Base-by-base conservation (phyloP, 805 yeast species). In the Ogataea angusta region DNA sequence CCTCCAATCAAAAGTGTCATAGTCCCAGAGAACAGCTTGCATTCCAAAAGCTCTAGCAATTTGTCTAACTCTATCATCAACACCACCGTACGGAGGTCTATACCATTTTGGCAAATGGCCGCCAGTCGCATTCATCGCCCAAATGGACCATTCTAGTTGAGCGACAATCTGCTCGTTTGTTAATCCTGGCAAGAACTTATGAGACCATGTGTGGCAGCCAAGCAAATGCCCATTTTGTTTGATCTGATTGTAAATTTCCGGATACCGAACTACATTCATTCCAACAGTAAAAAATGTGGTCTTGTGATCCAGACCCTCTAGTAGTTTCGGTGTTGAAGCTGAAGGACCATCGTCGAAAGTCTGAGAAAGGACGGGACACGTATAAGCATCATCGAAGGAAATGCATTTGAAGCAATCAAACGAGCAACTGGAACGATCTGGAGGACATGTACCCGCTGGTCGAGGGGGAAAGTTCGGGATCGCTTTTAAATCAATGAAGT, bases 81-180 rank as follows among this genome's bases (percentile, higher is more conserved):
- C 72, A 0, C 95, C 97, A 1, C 98, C 99, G 58, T 87, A 91
- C 1, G 99, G 99, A 0, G 99, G 99, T 51, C 99, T 75, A 61
- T 85, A 91, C 85, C 91, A 91, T 55, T 82, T 83, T 6, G 99
- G 99, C 8, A 85, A 59, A 54, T 89, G 90, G 19, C 80, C 70
- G 0, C 87, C 85, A 0, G 97, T 89, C 1, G 96, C 96, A 66
- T 91, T 90, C 89, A 90, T 86, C 5, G 97, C 96, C 97, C 97
- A 91, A 23, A 88, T 79, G 2, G 95, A 81, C 99, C 99, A 91
- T 62, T 90, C 82, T 27, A 91, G 65, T 59, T 91, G 95, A 0
- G 97, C 95, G 41, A 85, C 79, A 14, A 91, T 78, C 46, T 86
- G 76, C 62, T 88, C 91, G 57, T 89, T 89, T 17, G 79, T 62